A percentile compares a stretch with the other conserved stretches of the same genome.
Evolutionary conservation across 352 stramenopile species (phyloP).

Genomic region (Phytophthora syringae): DNA sequence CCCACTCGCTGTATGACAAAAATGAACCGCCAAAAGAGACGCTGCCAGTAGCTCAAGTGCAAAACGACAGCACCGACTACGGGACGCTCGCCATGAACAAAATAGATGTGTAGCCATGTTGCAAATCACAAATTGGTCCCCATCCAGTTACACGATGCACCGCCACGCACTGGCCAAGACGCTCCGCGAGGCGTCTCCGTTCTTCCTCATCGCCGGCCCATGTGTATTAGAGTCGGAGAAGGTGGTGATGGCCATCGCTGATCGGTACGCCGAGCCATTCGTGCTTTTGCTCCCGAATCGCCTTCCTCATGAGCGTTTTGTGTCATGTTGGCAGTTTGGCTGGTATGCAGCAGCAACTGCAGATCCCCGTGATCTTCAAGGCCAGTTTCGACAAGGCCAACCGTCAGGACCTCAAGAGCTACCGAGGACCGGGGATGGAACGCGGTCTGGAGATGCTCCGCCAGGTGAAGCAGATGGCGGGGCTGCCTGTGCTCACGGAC

Average conservation of each 20-base stretch:
- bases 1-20: slow-evolving; percentile 14
- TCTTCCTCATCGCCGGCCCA: slow-evolving; percentile 87
- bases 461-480: slow-evolving; percentile 73
- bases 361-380: slow-evolving; percentile 90
- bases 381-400: slow-evolving; percentile 92
- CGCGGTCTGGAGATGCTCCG: slow-evolving; percentile 76
- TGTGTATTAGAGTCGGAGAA: slow-evolving; percentile 83
- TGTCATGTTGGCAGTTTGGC: slow-evolving; percentile 48
- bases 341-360: slow-evolving; percentile 52
- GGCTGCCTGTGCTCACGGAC: slow-evolving; percentile 84
- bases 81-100: slow-evolving; percentile 27
- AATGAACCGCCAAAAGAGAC: background rate
- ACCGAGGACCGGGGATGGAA: slow-evolving; percentile 76
- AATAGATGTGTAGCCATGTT: slow-evolving; percentile 23
- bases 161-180: slow-evolving; percentile 54
- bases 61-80: slow-evolving; percentile 26
- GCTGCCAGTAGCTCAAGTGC: background rate
- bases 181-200: slow-evolving; percentile 67
- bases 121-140: slow-evolving; percentile 14
- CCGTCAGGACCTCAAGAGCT: slow-evolving; percentile 81
- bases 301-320: background rate
- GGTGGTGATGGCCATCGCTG: slow-evolving; percentile 72
- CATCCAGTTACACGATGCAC: slow-evolving; percentile 40
- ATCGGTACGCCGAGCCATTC: slow-evolving; percentile 44
- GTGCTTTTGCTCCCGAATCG: background rate